Conservation (phyloP, 306 rosid genomes). For the Sphenostylis stenocarpa region DNA sequence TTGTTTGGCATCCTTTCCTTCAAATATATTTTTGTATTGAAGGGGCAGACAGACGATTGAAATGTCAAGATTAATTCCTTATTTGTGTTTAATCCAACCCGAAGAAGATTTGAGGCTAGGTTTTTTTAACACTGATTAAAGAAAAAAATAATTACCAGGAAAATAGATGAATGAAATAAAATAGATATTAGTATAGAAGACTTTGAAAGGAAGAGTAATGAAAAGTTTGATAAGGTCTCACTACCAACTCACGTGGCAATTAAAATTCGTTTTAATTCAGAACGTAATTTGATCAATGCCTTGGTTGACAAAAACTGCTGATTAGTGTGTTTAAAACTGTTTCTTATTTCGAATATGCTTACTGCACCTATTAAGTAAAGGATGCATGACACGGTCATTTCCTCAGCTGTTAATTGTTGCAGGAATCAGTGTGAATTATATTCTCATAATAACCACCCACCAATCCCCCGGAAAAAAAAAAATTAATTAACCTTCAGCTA, state of each 20-base stretch:
- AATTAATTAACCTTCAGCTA: neutral
- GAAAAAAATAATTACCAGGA: neutral
- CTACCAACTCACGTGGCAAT: neutral
- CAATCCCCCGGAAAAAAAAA: neutral
- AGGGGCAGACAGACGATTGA: conserved; percentile 1
- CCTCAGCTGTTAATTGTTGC: neutral
- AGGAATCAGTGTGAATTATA: conserved; percentile 11
- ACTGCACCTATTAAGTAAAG: neutral
- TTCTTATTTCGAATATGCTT: neutral
- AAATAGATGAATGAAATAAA: neutral
- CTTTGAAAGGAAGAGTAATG: neutral
- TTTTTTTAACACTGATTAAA: neutral
- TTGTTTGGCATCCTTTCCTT: neutral
- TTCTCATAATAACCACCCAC: neutral
- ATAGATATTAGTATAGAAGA: neutral
- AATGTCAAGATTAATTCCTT: neutral
- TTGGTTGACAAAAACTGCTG: neutral
- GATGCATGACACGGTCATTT: neutral
- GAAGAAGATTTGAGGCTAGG: neutral
- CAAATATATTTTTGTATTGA: neutral
- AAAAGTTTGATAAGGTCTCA: neutral
- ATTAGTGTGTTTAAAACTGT: neutral
- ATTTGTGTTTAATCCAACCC: neutral
- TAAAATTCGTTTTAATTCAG: neutral
- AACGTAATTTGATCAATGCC: neutral